phyloP scores from a whole-genome alignment of 2,329 filamentous ascomycete species.

The Penicillium sp. region DNA sequence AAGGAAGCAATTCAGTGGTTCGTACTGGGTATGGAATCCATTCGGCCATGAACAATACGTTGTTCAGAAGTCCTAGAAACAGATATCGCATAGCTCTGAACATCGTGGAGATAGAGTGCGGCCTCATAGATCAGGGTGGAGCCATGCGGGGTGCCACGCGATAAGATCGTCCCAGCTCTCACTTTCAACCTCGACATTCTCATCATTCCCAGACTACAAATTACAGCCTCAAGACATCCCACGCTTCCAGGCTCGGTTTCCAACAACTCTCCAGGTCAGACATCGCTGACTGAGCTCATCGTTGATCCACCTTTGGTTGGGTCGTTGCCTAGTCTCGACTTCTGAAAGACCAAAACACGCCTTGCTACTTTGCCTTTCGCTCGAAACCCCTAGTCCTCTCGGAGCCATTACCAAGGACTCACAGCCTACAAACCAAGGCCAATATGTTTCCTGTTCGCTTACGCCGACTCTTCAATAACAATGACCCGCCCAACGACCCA shows the following conservation, averaged over 20 bases:
- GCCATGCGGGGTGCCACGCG: constrained; percentile 1
- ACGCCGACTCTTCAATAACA: not conserved
- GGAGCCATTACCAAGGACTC: not conserved
- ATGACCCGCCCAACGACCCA: not conserved
- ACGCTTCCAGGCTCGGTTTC: not conserved
- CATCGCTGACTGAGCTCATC: not conserved
- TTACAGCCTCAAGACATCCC: not conserved
- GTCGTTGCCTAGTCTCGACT: not conserved
- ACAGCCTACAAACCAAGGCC: not conserved
- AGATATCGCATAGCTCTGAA: not conserved
- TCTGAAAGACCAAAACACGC: not conserved
- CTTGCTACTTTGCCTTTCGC: not conserved
- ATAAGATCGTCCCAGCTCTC: constrained; percentile 1
- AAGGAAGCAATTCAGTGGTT: not conserved
- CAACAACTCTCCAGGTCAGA: not conserved
- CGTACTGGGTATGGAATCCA: not conserved
- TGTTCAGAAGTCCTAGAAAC: not conserved
- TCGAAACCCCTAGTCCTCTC: not conserved
- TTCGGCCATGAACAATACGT: not conserved
- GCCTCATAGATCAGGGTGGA: not conserved
- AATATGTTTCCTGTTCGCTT: constrained; percentile 1
- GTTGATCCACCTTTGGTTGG: not conserved
- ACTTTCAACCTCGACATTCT: not conserved
- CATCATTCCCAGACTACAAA: not conserved
- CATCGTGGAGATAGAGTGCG: not conserved